Evolutionary conservation across 768 basidiomycete genomes (phyloP), one percentile per base, ranked within the genome.

Genomic region (Macrolepiota fuliginosa): DNA sequence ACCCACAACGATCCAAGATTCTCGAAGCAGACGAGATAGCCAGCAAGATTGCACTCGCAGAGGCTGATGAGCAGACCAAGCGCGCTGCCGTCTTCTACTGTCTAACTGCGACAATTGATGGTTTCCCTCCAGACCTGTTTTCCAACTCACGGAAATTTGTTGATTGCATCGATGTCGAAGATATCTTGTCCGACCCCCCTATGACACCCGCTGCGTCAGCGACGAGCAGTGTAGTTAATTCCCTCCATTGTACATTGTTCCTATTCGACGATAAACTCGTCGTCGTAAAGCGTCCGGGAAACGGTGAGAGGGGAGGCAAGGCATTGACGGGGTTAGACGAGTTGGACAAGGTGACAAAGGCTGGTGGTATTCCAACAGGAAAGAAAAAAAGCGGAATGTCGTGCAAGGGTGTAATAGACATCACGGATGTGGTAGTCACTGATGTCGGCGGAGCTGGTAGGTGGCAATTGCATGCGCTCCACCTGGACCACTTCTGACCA

Each of bases 181-280:
- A 98, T 69, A 72, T 85, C 36, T 69, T 87, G 42, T 72, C 80
- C 25, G 89, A 89, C 57, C 72, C 78, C 2, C 76, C 77, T 27
- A 65, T 78, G 27, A 81, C 84, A 54, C 80, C 81, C 17, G 67
- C 73, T n/a, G 65, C 77, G 11, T 75, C 80, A 13, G 68, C 80
- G 36, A 75, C 78, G 12, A 79, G 76, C 56, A 67, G 74, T 6
- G 74, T 79, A 1, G 68, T 74, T 0, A 81, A 76, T 1, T 77
- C 82, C 0, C 81, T 96, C 17, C 90, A 93, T 69, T 96, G 91
- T 73, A 92, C 91, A 2, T 76, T 99, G 29, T 91, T 98, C 72
- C 80, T 99, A 50, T 98, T 99, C 71, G 91, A 95, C 64, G 96
- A 99, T 75, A 93, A 93, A 69, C 78, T 99, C 22, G 81, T 98